Base-by-base conservation (phyloP, 306 rosid genomes). In the Argentina anserina region DNA sequence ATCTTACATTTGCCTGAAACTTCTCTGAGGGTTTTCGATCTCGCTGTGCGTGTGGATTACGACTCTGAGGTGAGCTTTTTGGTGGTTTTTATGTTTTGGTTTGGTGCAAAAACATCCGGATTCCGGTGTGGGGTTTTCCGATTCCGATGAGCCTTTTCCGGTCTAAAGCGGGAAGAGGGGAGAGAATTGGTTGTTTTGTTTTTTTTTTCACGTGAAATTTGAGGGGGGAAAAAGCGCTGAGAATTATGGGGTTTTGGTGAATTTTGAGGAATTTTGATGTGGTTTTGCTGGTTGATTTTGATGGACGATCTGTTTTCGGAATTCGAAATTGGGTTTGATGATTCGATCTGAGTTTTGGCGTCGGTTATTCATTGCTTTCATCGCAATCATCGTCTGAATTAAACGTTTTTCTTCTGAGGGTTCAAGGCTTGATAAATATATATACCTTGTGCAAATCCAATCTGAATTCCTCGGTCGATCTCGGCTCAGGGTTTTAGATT, bases 31-130 rank as follows among this genome's bases (percentile, higher is more conserved):
- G 75, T 53, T 81, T 84, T 75, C 65, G 9, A 52, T 66, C 78
- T 65, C 73, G 39, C 4, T 33, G 49, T 59, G 73, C 66, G 49
- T 21, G 68, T 73, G 81, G 84, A 40, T 77, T 83, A 50, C 45
- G 69, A 73, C 61, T 82, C 85, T 78, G 76, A 87, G 98, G 98
- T 88, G 90, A 84, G 84, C 37, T 66, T 3, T 3, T 71, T 52
- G 29, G 56, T 74, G 82, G 14, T 80, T 81, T 70, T 6, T 53
- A 60, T 63, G n/a, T n/a, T 20, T 13, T 67, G 8, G 6, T 26
- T 13, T 6, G 29, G 1, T 8, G 55, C 7, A 8, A 45, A 78
- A 81, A 46, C 46, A 82, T 86, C 59, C 33, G 14, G 23, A 76
- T 74, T 70, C 79, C 10, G 39, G 42, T 33, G 39, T 2, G 34